phyloP scores from a whole-genome alignment of 2,329 filamentous ascomycete species.

The Fusarium bactridioides region DNA sequence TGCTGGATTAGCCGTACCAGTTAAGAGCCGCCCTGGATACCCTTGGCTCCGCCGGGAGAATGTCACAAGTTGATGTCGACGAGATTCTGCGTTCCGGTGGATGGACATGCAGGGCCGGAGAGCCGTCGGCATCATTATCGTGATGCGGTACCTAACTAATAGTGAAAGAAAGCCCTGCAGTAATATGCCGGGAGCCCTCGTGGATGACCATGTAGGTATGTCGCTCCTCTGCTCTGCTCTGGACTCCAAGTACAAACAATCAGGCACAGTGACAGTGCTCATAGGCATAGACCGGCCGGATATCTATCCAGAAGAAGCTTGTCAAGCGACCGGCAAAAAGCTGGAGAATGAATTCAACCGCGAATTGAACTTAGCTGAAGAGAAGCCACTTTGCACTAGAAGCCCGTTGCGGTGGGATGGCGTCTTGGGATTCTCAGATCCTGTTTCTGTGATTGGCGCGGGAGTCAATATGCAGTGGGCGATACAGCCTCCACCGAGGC shows the following conservation, averaged over 20 bases:
- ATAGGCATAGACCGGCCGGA: constrained; percentile 15
- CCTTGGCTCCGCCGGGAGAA: constrained; percentile 36
- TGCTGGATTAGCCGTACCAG: constrained; percentile 40
- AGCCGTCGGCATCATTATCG: constrained; percentile 25
- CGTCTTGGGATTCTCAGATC: constrained; percentile 26
- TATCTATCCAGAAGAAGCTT: constrained; percentile 28
- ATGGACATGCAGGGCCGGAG: constrained; percentile 29
- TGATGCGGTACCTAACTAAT: background rate
- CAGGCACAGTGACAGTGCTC: background rate
- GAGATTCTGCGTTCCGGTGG: constrained; percentile 6
- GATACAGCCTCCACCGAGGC: constrained; percentile 35
- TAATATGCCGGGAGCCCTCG: constrained; percentile 20
- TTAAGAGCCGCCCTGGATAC: constrained; percentile 34
- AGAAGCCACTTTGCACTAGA: constrained; percentile 28
- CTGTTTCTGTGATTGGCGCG: constrained; percentile 42
- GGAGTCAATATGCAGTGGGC: constrained; percentile 40
- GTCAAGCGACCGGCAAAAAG: constrained; percentile 27
- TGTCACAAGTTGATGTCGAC: constrained; percentile 13
- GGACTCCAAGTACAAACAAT: background rate
- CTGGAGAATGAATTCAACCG: constrained; percentile 26
- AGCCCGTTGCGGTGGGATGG: constrained; percentile 36
- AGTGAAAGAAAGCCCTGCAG: constrained; percentile 4
- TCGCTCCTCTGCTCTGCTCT: background rate
- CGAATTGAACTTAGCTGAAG: constrained; percentile 29
- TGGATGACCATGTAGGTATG: constrained; percentile 7